phyloP scores from a whole-genome alignment of 1,284 basidiomycete genomes.

The Puccinia coronata region DNA sequence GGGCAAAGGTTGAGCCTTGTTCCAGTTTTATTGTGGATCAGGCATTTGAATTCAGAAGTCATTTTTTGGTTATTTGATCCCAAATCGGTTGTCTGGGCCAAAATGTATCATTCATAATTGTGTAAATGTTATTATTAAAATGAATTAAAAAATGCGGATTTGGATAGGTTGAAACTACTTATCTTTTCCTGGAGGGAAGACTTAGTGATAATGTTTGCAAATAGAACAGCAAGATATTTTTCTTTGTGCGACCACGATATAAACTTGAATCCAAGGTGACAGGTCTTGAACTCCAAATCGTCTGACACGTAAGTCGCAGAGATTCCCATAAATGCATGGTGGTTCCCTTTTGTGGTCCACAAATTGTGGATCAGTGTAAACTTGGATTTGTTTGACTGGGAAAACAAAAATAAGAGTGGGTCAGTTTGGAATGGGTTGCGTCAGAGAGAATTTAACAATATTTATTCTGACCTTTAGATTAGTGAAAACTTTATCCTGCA shows the following conservation, averaged over 20 bases:
- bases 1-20: background rate
- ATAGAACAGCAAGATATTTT: background rate
- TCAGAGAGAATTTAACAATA: too few species aligned
- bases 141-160: background rate
- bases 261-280: too few species aligned
- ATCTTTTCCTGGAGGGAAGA: conserved; percentile 3
- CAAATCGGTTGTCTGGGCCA: too few species aligned
- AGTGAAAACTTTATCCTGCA: background rate
- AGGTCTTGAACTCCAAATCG: background rate
- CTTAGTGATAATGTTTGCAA: too few species aligned
- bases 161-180: background rate
- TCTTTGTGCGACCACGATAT: background rate
- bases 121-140: background rate
- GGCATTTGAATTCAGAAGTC: too few species aligned
- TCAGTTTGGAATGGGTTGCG: too few species aligned
- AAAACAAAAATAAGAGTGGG: too few species aligned
- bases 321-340: conserved; percentile 23
- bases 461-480: background rate
- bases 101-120: too few species aligned
- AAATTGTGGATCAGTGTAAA: too few species aligned
- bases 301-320: background rate
- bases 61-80: too few species aligned
- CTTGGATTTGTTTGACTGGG: too few species aligned
- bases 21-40: background rate
- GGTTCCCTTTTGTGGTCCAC: conserved; percentile 22